Percentiles rank a stretch among this genome's conserved stretches.
phyloP scores from a whole-genome alignment of 1,284 basidiomycete species.

The Pterula multifida region DNA sequence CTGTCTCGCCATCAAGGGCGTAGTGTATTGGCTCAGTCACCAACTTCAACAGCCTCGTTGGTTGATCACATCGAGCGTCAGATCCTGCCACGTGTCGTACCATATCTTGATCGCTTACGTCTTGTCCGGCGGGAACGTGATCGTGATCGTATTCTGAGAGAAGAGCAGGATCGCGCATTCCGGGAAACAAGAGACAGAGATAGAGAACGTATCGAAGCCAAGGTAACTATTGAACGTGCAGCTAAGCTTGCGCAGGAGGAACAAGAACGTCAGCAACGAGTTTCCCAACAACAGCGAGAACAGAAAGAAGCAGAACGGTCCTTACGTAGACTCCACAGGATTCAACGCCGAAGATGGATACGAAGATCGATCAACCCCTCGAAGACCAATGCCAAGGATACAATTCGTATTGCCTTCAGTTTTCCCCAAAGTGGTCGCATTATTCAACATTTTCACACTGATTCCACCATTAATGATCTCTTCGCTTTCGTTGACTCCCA shows the following conservation, averaged over 20 bases:
- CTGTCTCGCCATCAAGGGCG: conserved; percentile 77
- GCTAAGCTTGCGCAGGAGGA: conserved; percentile 26
- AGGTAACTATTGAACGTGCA: conserved; percentile 15
- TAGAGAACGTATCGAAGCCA: conserved; percentile 48
- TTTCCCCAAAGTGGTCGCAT: conserved; percentile 54
- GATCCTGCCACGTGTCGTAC: conserved; percentile 67
- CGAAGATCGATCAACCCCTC: conserved; percentile 24
- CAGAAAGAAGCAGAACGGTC: conserved; percentile 19
- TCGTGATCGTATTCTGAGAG: conserved; percentile 58
- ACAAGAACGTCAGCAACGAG: conserved; percentile 20
- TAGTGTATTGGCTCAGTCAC: conserved; percentile 17
- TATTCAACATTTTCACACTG: conserved; percentile 42
- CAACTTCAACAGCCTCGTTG: conserved; percentile 53
- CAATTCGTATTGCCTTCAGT: conserved; percentile 51
- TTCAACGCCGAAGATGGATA: conserved; percentile 42
- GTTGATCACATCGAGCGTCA: conserved; percentile 52
- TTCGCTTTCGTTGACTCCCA: conserved; percentile 61
- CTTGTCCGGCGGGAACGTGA: conserved; percentile 33
- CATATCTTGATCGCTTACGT: conserved; percentile 59
- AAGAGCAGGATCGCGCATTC: conserved; percentile 78
- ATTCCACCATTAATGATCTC: conserved; percentile 43
- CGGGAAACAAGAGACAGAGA: conserved; percentile 56
- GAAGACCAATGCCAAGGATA: conserved; percentile 18
- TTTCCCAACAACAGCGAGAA: conserved; percentile 14
- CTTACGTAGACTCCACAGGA: conserved; percentile 23